These are phyloP conservation scores for Jaltomata sinuosa DNA, from an alignment of 257 asterid species.

Conservation along the genomic window DNA sequence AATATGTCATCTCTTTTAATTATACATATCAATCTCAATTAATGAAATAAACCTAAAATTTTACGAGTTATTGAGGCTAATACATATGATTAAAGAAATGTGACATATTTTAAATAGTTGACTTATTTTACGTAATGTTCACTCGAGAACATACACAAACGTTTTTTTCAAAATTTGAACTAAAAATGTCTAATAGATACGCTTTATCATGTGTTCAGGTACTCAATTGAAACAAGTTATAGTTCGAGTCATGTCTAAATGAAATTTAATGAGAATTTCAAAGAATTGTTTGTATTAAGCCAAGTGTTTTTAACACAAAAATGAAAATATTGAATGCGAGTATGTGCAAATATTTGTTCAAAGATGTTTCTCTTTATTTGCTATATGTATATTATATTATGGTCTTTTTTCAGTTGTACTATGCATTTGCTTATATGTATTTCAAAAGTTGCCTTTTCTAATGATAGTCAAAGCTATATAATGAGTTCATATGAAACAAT, in stretches of 20 bases:
- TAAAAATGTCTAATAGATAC: background rate
- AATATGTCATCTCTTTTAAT: background rate
- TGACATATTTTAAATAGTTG: background rate
- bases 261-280: background rate
- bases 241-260: background rate
- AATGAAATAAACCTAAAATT: background rate
- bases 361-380: background rate
- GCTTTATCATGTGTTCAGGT: background rate
- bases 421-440: background rate
- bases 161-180: background rate
- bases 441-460: background rate
- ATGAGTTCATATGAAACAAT: no score
- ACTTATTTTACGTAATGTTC: background rate
- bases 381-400: background rate
- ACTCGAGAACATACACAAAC: background rate
- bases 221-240: background rate
- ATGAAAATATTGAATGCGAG: background rate
- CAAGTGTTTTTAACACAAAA: background rate
- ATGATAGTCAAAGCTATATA: no score
- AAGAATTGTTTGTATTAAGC: background rate
- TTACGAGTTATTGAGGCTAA: background rate
- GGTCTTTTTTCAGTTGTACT: background rate
- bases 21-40: background rate
- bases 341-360: background rate
- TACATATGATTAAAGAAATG: background rate